phyloP scores from a whole-genome alignment of 305 asterid species.

The Fraxinus platypoda region DNA sequence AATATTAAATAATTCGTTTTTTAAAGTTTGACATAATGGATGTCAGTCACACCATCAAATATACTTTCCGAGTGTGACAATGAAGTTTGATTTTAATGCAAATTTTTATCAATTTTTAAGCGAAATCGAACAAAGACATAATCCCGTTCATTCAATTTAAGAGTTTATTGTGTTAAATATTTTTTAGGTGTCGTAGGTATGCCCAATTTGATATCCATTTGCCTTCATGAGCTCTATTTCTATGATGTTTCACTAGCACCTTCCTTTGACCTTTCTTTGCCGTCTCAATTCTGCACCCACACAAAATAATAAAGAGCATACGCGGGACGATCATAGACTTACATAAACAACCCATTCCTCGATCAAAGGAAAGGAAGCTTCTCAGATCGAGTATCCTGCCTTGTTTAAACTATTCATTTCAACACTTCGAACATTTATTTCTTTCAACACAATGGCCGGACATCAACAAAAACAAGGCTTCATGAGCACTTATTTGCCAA shows the following conservation, averaged over 20 bases:
- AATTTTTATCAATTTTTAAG: not conserved
- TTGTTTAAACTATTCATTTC: not conserved
- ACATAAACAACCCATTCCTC: not conserved
- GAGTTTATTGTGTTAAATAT: not conserved
- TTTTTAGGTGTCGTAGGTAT: too few relatives aligned
- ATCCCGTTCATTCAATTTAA: not conserved
- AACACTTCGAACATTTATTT: too few relatives aligned
- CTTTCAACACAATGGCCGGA: not conserved
- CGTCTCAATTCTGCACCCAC: constrained; percentile 12
- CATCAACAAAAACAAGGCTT: not conserved
- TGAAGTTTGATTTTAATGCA: not conserved
- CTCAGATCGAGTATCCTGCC: not conserved
- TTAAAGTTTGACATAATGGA: too few relatives aligned
- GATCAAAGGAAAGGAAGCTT: not conserved
- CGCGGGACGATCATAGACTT: not conserved
- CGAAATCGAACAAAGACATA: not conserved
- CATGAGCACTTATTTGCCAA: not conserved
- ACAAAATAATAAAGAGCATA: not conserved
- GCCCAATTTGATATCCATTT: constrained; percentile 36
- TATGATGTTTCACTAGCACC: constrained; percentile 6
- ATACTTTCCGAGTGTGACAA: too few relatives aligned
- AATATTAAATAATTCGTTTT: too few relatives aligned
- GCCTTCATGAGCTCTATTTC: not conserved
- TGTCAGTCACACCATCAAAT: too few relatives aligned
- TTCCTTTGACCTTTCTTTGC: constrained; percentile 17